A percentile compares a stretch with the other conserved stretches of the same genome.
Evolutionary conservation across 1,139 yeast species (phyloP).

Genomic region (Diutina catenulata): DNA sequence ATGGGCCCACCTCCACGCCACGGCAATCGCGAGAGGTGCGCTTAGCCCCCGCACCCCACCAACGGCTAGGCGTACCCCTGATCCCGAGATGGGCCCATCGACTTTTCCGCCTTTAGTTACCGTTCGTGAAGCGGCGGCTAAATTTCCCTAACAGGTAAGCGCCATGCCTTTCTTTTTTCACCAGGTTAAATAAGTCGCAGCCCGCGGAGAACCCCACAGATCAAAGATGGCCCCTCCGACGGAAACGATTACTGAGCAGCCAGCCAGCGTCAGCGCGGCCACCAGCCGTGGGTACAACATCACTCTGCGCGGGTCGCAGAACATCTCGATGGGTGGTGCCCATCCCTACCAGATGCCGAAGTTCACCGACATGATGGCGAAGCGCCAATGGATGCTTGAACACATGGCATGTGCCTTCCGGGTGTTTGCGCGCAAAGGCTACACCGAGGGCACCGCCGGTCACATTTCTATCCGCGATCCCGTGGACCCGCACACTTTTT

Average conservation of each 20-base stretch:
- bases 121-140: no score
- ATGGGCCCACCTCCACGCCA: no score
- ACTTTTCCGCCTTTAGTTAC: no score
- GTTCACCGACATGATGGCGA: constrained; percentile 35
- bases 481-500: constrained; percentile 54
- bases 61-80: no score
- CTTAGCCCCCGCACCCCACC: no score
- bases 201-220: no score
- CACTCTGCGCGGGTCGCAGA: constrained; percentile 4
- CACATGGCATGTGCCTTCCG: constrained; percentile 82
- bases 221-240: no score
- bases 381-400: constrained; percentile 53
- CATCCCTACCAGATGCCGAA: constrained; percentile 41
- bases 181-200: no score
- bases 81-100: no score
- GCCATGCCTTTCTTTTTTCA: no score
- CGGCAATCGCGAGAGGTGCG: no score
- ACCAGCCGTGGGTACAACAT: constrained; percentile 5
- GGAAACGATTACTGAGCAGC: not conserved
- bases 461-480: constrained; percentile 77
- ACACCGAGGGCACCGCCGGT: constrained; percentile 70
- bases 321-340: constrained; percentile 19
- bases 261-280: not conserved
- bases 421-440: constrained; percentile 63
- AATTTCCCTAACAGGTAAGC: no score